phyloP scores from a whole-genome alignment of 2,329 filamentous ascomycete species.

The Cladobotryum protrusum region DNA sequence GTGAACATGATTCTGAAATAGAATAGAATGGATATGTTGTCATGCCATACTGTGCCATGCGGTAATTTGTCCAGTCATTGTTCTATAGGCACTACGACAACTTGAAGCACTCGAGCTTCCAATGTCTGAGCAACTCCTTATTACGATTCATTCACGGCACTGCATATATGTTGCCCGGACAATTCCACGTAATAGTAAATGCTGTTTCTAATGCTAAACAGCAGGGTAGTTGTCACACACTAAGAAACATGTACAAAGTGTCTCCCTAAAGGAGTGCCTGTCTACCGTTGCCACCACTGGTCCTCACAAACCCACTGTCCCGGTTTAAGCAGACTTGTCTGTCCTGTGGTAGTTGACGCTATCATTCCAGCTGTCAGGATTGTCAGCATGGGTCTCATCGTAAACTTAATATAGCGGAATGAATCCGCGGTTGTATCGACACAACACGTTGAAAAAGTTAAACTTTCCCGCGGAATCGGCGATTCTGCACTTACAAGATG shows the following conservation, averaged over 20 bases:
- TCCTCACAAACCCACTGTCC: conserved; percentile 12
- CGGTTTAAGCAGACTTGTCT: conserved; percentile 57
- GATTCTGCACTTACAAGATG: conserved; percentile 33
- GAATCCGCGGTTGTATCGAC: background rate
- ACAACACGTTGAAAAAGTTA: background rate
- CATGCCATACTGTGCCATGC: background rate
- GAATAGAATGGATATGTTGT: background rate
- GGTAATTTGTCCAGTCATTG: background rate
- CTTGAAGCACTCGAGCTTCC: background rate
- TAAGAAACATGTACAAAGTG: conserved; percentile 27
- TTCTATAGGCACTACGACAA: background rate
- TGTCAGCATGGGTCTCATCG: background rate
- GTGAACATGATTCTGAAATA: too few species aligned
- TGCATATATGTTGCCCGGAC: too few species aligned
- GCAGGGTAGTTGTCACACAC: conserved; percentile 1
- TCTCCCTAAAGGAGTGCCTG: conserved; percentile 21
- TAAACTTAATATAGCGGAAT: background rate
- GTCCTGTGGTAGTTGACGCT: conserved; percentile 96
- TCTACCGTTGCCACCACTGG: conserved; percentile 22
- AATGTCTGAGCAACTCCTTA: background rate
- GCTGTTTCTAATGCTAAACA: background rate
- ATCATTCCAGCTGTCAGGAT: conserved; percentile 71
- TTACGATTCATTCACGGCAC: too few species aligned
- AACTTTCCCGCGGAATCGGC: background rate
- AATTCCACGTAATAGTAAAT: background rate